phyloP scores from a whole-genome alignment of 441 rosid genomes.

The Macaranga tanarius region DNA sequence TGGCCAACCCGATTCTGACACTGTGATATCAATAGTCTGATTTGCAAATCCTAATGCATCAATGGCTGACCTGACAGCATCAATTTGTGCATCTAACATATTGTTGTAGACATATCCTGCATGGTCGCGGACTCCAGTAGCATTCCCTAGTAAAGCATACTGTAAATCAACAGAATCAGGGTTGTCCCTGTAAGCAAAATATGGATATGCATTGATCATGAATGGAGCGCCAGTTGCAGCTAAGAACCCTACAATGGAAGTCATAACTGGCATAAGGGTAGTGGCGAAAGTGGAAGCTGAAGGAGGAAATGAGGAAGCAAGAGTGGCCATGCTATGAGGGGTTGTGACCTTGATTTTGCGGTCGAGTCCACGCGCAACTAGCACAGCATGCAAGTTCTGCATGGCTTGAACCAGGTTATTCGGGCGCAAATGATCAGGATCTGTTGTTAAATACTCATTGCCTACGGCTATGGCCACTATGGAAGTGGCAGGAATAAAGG shows the following conservation, averaged over 20 bases:
- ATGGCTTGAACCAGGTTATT: constrained; percentile 49
- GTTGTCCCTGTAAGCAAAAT: constrained; percentile 61
- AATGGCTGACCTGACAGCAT: constrained; percentile 55
- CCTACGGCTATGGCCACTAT: constrained; percentile 53
- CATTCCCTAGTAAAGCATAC: constrained; percentile 52
- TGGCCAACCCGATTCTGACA: constrained; percentile 74
- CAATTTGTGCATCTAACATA: constrained; percentile 71
- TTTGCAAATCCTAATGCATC: constrained; percentile 48
- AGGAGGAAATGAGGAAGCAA: constrained; percentile 66
- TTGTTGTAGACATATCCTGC: constrained; percentile 50
- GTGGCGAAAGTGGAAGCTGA: constrained; percentile 51
- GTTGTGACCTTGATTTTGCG: constrained; percentile 65
- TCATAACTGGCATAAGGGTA: constrained; percentile 46
- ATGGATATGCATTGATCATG: constrained; percentile 69
- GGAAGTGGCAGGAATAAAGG: constrained; percentile 64
- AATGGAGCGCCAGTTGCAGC: constrained; percentile 55
- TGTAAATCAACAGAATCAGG: constrained; percentile 44
- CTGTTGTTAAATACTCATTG: constrained; percentile 57
- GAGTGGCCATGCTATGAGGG: constrained; percentile 65
- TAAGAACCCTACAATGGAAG: constrained; percentile 48
- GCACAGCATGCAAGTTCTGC: constrained; percentile 57
- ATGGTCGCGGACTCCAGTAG: constrained; percentile 50
- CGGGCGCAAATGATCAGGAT: constrained; percentile 39
- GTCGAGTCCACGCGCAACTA: constrained; percentile 50
- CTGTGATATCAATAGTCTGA: constrained; percentile 37